A percentile compares a stretch with the other conserved stretches of the same genome.
phyloP scores from a whole-genome alignment of 2,329 filamentous ascomycete species.

The Fusarium anthophilum region DNA sequence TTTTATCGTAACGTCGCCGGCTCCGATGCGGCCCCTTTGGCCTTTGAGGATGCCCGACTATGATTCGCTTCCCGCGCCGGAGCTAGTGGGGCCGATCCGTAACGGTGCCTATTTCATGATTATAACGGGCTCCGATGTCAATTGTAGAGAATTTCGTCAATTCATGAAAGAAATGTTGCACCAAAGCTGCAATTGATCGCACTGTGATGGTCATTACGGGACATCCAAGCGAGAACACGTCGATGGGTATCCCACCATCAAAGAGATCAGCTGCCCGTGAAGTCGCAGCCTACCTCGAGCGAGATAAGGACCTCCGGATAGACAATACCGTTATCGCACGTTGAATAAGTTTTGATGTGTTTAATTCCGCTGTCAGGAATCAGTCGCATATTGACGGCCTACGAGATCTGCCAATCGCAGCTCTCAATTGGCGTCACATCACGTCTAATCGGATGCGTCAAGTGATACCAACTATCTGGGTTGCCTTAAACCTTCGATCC shows the following conservation, averaged over 20 bases:
- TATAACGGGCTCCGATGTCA: background rate
- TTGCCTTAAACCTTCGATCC: constrained; percentile 24
- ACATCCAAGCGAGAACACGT: background rate
- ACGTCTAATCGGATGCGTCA: constrained; percentile 13
- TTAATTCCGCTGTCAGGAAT: constrained; percentile 21
- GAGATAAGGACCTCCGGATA: constrained; percentile 6
- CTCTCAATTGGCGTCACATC: constrained; percentile 28
- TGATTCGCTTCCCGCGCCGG: constrained; percentile 21
- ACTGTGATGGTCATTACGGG: background rate
- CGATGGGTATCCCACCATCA: background rate
- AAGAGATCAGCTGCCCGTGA: constrained; percentile 1
- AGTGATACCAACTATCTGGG: constrained; percentile 28
- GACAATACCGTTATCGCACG: background rate
- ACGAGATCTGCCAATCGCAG: constrained; percentile 18
- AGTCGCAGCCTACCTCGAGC: background rate
- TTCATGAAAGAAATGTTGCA: background rate
- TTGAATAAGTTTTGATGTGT: constrained; percentile 8
- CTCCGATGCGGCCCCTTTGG: constrained; percentile 2
- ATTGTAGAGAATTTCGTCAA: background rate
- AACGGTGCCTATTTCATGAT: background rate
- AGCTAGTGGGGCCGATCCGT: constrained; percentile 26
- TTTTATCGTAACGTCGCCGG: constrained; percentile 5
- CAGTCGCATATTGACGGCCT: constrained; percentile 27
- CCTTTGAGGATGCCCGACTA: background rate
- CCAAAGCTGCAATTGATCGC: background rate